A percentile compares a stretch with the other conserved stretches of the same genome.
These are phyloP conservation scores for Trichoderma sp. DNA, from an alignment of 2,329 filamentous ascomycete species.

Conservation along the genomic window DNA sequence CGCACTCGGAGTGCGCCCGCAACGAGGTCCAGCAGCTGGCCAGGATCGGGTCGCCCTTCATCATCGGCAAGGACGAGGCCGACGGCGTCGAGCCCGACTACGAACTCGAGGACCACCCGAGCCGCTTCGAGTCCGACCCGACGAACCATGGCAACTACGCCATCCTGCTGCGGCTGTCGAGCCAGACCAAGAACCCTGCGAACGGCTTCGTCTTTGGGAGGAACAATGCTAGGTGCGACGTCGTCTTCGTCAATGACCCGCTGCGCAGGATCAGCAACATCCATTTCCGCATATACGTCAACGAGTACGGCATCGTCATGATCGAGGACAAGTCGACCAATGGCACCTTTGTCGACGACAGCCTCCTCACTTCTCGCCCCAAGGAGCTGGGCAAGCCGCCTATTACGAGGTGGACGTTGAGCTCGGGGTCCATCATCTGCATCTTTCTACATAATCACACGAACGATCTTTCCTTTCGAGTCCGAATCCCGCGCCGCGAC, in stretches of 20 bases:
- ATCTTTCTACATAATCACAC: constrained; percentile 55
- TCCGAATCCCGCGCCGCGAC: constrained; percentile 76
- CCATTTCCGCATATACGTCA: constrained; percentile 94
- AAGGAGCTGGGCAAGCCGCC: constrained; percentile 36
- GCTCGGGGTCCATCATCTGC: constrained; percentile 69
- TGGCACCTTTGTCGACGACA: constrained; percentile 80
- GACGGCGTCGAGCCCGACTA: constrained; percentile 52
- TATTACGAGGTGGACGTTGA: constrained; percentile 57
- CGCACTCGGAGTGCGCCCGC: constrained; percentile 69
- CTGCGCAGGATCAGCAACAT: constrained; percentile 80
- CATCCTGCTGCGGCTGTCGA: constrained; percentile 78
- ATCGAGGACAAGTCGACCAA: constrained; percentile 94
- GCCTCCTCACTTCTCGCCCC: constrained; percentile 52
- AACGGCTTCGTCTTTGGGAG: constrained; percentile 86
- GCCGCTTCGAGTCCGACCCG: constrained; percentile 43
- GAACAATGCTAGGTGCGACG: constrained; percentile 67
- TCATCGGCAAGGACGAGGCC: constrained; percentile 49
- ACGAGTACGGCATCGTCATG: constrained; percentile 83
- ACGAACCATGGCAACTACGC: constrained; percentile 53
- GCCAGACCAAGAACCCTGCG: constrained; percentile 62
- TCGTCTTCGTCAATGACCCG: constrained; percentile 64
- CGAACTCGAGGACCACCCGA: constrained; percentile 48
- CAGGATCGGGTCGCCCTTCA: constrained; percentile 45
- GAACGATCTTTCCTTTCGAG: constrained; percentile 73
- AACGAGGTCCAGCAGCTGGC: constrained; percentile 61